Percentiles rank a stretch among this genome's conserved stretches.
Conservation (phyloP, 2,329 filamentous ascomycete genomes). For the Parascedosporium putredinis region DNA sequence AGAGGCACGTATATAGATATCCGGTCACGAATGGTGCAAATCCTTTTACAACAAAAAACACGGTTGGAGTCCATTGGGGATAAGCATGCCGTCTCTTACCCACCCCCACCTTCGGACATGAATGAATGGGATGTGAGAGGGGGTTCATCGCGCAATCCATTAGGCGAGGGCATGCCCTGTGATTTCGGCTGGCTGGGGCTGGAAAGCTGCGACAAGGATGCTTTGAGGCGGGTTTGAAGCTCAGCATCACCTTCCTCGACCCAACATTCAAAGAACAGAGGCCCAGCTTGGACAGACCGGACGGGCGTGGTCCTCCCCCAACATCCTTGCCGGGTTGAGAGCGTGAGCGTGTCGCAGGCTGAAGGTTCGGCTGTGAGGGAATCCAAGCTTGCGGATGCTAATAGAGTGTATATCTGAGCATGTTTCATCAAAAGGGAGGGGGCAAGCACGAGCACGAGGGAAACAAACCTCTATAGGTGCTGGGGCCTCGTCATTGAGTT, state of each 20-base stretch:
- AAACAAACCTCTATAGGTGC: slow-evolving; percentile 47
- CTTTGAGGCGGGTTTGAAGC: neutral
- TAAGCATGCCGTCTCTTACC: too few relatives aligned
- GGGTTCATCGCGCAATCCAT: slow-evolving; percentile 21
- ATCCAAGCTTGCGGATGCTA: slow-evolving; percentile 53
- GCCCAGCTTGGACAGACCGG: slow-evolving; percentile 43
- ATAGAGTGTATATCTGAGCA: neutral
- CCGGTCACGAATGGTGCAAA: slow-evolving; percentile 6
- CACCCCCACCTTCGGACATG: too few relatives aligned
- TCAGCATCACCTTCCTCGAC: slow-evolving; percentile 43
- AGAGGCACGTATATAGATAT: slow-evolving; percentile 11
- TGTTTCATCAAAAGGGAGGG: slow-evolving; percentile 2
- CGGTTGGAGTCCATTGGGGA: neutral
- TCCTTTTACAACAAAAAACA: neutral
- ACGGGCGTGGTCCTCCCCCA: slow-evolving; percentile 23
- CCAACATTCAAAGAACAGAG: slow-evolving; percentile 58
- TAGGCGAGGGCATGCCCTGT: slow-evolving; percentile 1
- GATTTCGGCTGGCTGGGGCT: slow-evolving; percentile 17
- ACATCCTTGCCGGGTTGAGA: neutral
- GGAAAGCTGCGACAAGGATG: slow-evolving; percentile 2
- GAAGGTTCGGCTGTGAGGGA: slow-evolving; percentile 38
- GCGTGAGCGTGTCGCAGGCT: slow-evolving; percentile 20
- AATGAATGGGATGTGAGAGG: too few relatives aligned
- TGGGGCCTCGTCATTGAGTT: slow-evolving; percentile 51
- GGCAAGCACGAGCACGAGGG: neutral